phyloP scores from a whole-genome alignment of 2,329 filamentous ascomycete species.

The Aspergillus sergii region DNA sequence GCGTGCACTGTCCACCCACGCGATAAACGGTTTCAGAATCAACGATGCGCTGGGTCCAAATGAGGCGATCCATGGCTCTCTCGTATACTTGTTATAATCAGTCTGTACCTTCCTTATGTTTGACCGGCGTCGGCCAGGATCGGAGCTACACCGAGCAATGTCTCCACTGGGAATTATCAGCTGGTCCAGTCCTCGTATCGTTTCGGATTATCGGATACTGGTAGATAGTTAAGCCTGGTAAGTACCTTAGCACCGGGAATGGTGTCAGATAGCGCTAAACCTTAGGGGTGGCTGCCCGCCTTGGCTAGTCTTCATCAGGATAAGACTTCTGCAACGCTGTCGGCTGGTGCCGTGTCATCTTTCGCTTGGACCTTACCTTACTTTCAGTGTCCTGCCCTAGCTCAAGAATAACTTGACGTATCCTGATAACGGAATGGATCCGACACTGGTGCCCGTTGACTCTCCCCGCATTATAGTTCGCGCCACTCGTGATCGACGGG shows the following conservation, averaged over 20 bases:
- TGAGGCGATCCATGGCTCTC: neutral
- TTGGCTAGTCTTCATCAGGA: slow-evolving; percentile 1
- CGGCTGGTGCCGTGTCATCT: neutral
- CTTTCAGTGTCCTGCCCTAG: neutral
- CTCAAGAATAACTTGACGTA: neutral
- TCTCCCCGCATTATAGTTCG: slow-evolving; percentile 6
- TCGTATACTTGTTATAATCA: neutral
- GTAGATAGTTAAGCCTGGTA: too few species aligned
- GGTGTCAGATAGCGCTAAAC: neutral
- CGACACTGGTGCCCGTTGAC: neutral
- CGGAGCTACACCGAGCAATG: neutral
- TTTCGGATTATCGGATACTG: too few species aligned
- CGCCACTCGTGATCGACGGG: slow-evolving; percentile 1
- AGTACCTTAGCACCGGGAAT: neutral
- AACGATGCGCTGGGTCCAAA: neutral
- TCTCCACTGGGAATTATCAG: neutral
- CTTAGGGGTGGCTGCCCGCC: neutral
- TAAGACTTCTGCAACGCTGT: slow-evolving; percentile 2
- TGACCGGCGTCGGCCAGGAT: neutral
- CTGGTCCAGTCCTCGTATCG: neutral
- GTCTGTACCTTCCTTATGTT: neutral
- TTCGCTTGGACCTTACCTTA: slow-evolving; percentile 20
- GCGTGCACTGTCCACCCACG: slow-evolving; percentile 7
- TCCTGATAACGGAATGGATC: neutral
- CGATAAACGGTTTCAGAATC: neutral